Evolutionary conservation across 495 filamentous ascomycete species (phyloP), one percentile per base, ranked within the genome.

Genomic region (Podospora didyma): DNA sequence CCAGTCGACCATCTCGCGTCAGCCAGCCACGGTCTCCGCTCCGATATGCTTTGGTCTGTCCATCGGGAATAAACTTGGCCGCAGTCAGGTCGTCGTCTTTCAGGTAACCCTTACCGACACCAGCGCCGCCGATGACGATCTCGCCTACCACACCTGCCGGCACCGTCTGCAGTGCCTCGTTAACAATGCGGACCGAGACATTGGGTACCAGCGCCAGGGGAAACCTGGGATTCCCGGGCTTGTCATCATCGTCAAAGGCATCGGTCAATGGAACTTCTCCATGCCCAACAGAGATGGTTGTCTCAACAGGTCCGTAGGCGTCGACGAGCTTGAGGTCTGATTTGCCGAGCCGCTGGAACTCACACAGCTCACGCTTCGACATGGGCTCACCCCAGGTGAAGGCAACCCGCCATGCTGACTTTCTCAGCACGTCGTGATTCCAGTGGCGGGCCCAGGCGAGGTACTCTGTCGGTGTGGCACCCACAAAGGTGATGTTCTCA

Each of bases 101-200:
- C 16, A 75, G 22, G 53, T 79, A 79, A 0, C 73, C 75, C 1
- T 20, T 10, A 16, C 47, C 66, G 7, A 75, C 62, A 6, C 69
- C 66, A 7, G 64, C 39, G 0, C 77, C 77, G 16, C 64, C 74
- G 46, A 76, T 56, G 51, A 57, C 67, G 10, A 80, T 56, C 51
- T 79, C 68, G 5, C 74, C 74, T 0, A 51, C 57, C 0, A 72
- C 34, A 0, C 69, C 74, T 1, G 54, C 20, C 0, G 74, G 72
- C 0, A 86, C 44, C 2, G 75, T 72, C 0, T 72, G 61, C 6
- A 73, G 21, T 6, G 64, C 21, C 16, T 72, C 56, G 42, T 81
- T 79, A 1, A 84, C 48, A 35, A 84, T 67, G 59, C 76, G 78
- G 7, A 68, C 51, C 3, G 62, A 49, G 44, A 72, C 73, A 19